phyloP scores from a whole-genome alignment of 164 flowering plant species.

The Houttuynia cordata region DNA sequence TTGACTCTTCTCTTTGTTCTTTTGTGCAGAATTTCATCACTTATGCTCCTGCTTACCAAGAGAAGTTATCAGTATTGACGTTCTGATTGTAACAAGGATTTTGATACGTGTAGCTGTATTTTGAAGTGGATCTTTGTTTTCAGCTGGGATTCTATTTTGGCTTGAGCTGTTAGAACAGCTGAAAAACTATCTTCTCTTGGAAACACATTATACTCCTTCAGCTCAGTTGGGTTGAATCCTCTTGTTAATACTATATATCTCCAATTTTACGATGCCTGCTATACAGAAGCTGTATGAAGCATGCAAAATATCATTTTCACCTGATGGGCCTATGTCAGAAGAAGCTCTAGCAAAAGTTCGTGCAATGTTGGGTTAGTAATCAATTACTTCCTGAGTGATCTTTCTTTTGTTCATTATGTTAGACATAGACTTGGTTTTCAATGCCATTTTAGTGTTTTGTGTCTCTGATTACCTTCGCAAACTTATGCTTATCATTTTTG shows the following conservation, averaged over 20 bases:
- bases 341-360: conserved; percentile 43
- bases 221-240: not conserved
- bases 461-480: not conserved
- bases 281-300: conserved; percentile 36
- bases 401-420: not conserved
- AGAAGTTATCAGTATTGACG: not conserved
- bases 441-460: not conserved
- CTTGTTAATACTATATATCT: conserved; percentile 3
- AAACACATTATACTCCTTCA: not conserved
- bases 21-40: not conserved
- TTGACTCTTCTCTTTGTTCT: not conserved
- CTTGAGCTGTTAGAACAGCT: not conserved
- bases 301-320: conserved; percentile 35
- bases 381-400: not conserved
- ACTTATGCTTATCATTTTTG: not conserved
- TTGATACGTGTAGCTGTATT: not conserved
- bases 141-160: not conserved
- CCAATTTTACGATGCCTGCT: conserved; percentile 27
- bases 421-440: no score
- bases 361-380: conserved; percentile 24
- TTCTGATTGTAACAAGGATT: not conserved
- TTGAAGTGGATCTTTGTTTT: not conserved
- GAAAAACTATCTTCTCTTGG: not conserved
- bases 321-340: conserved; percentile 35
- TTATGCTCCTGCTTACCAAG: not conserved